Evolutionary conservation across 2,329 filamentous ascomycete genomes (phyloP).

Genomic region (Fusarium paranaense): DNA sequence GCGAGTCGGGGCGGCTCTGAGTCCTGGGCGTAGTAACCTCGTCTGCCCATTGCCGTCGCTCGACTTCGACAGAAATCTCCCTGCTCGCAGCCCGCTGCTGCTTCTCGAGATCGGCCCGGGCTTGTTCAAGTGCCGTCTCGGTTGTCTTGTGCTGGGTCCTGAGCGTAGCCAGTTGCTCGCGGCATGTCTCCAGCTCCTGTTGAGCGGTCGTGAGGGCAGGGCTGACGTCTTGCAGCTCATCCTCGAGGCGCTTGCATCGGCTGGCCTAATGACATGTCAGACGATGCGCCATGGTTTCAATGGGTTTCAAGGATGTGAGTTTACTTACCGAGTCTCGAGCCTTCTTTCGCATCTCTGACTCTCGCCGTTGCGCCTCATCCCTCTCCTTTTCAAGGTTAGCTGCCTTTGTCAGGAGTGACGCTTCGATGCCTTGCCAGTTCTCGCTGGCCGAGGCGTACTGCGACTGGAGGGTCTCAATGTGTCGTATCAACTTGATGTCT

Average conservation of each 20-base stretch:
- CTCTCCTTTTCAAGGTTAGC: slow-evolving; percentile 87
- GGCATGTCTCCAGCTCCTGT: slow-evolving; percentile 71
- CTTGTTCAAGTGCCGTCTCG: slow-evolving; percentile 72
- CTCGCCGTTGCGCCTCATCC: slow-evolving; percentile 84
- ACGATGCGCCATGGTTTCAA: not conserved
- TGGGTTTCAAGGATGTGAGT: not conserved
- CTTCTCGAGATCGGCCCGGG: slow-evolving; percentile 62
- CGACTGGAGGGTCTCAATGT: slow-evolving; percentile 94
- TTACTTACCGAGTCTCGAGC: slow-evolving; percentile 83
- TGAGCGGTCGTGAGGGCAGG: slow-evolving; percentile 73
- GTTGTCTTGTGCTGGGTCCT: slow-evolving; percentile 74
- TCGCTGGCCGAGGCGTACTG: slow-evolving; percentile 95
- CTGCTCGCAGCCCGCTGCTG: slow-evolving; percentile 52
- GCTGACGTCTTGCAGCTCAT: slow-evolving; percentile 81
- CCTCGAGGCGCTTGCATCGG: slow-evolving; percentile 76
- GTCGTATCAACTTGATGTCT: slow-evolving; percentile 89
- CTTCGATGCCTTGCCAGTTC: slow-evolving; percentile 98
- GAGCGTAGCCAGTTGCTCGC: slow-evolving; percentile 70
- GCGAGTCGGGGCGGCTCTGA: slow-evolving; percentile 66
- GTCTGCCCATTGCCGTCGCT: slow-evolving; percentile 64
- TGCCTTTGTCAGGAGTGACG: slow-evolving; percentile 82
- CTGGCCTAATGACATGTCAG: slow-evolving; percentile 62
- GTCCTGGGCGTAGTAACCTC: slow-evolving; percentile 59
- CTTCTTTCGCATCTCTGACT: slow-evolving; percentile 90
- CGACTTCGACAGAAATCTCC: slow-evolving; percentile 52